Percentiles rank a stretch among this genome's conserved stretches.
These are phyloP conservation scores for Buddleja alternifolia DNA, from an alignment of 257 asterid genomes.

Conservation along the genomic window DNA sequence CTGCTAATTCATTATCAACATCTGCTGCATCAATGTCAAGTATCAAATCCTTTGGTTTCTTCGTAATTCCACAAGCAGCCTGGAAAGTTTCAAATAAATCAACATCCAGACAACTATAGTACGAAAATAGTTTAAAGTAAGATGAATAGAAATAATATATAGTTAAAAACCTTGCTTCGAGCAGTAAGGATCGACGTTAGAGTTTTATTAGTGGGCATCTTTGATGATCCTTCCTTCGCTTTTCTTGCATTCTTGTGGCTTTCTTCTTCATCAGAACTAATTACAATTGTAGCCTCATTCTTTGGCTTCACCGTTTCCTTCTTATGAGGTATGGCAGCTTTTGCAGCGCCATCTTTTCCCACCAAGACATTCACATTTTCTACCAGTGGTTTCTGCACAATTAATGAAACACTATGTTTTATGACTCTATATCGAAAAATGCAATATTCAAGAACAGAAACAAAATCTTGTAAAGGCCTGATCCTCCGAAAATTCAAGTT, in stretches of 20 bases:
- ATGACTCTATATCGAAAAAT: not conserved
- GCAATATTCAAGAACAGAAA: not conserved
- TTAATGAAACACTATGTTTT: not conserved
- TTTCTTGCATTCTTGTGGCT: constrained; percentile 30
- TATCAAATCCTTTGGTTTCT: constrained; percentile 43
- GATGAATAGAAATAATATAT: not conserved
- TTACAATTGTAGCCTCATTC: constrained; percentile 30
- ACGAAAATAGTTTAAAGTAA: not conserved
- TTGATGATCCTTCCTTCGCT: constrained; percentile 36
- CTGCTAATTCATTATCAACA: constrained; percentile 61
- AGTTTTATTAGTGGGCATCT: constrained; percentile 51
- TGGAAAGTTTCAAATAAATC: constrained; percentile 3
- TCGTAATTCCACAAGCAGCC: constrained; percentile 63
- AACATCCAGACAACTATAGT: not conserved
- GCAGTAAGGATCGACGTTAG: constrained; percentile 69
- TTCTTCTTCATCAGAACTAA: constrained; percentile 45
- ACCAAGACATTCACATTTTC: constrained; percentile 41
- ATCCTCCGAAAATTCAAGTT: not conserved
- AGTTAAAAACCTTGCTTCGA: constrained; percentile 62
- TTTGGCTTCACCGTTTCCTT: constrained; percentile 43
- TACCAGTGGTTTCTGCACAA: constrained; percentile 47
- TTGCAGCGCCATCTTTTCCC: constrained; percentile 34
- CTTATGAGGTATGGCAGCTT: constrained; percentile 29
- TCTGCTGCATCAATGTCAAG: constrained; percentile 72
- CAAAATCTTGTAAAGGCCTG: constrained; percentile 5